Evolutionary conservation across 805 yeast species (phyloP), one percentile per base, ranked within the genome.

Genomic region (Wickerhamiella domercqiae): DNA sequence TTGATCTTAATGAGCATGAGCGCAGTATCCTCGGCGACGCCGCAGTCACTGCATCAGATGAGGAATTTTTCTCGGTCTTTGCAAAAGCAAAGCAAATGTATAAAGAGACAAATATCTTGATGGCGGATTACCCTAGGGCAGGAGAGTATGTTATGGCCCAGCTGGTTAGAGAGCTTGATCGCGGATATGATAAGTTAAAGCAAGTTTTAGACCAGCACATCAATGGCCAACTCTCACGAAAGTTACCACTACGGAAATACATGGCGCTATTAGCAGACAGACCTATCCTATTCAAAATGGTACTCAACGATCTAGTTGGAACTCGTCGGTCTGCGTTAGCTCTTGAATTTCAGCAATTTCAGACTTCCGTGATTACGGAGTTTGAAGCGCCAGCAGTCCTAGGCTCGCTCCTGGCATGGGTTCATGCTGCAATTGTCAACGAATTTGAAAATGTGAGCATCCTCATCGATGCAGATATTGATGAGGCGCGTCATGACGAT

Each of bases 341-440:
- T 4, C 78, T 73, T 36, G 93, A 83, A 30, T 83, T 86, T 48
- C 49, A 72, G 29, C 59, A 39, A 4, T 50, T 59, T 20, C 33
- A 30, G 33, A n/a, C 11, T 17, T 21, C 20, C 21, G 21, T 7
- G 7, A 21, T 13, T 17, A 1, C 47, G 37, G 51, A 80, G 0
- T 78, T 78, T 53, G 94, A 87, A 53, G 80, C 95, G 1, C 63
- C 75, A 19, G 64, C 94, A 39, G 86, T 75, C 45, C 63, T 82
- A 14, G 93, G 96, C 19, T 95, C 84, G 53, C 66, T 90, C 22
- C 60, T 90, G 28, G 97, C 97, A 0, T 80, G 79, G 62, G 67
- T 84, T 2, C 96, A 90, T 53, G 71, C 86, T 1, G 67, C 81
- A 3, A 75, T 84, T 21, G 93, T 84, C 3, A 81, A 82, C 57